Evolutionary conservation across 768 basidiomycete genomes (phyloP), one percentile per base, ranked within the genome.

Genomic region (Suillus hirtellus): DNA sequence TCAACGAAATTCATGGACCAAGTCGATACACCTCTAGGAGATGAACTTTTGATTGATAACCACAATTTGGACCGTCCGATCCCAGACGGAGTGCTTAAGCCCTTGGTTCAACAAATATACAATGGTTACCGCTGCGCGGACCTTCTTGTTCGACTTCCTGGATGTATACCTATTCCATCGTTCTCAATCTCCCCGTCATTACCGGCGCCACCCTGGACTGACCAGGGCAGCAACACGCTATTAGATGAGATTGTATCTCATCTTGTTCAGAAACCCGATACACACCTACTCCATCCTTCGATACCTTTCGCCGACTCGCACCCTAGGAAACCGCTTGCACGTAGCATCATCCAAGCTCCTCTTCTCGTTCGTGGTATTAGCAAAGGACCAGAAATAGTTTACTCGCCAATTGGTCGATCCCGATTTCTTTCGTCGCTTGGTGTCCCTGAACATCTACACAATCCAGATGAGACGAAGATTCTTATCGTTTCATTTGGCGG

Each of bases 401-500:
- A 89, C 72, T 84, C 84, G 1, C 66, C 72, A 0, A 71, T 76
- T 59, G 88, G 88, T 15, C 82, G 89, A n/a, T 69, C 78, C 12
- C 71, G 70, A 7, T 72, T 92, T n/a, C 81, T 92, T 4, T 65
- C 71, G 2, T 80, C 81, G 1, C 80, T 90, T 49, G 89, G 89
- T 24, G 75, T 93, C 0, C 89, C 90, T 0, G 58, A 61, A 12
- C 67, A 82, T 19, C 71, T 80, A 7, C 84, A 87, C 42, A 79
- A 86, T 63, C 73, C 79, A 0, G 63, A 66, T 5, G 73, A 66
- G 24, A 86, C 84, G 3, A 89, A 85, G 68, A 83, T 93, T 47
- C 80, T 93, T 34, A 77, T 93, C 34, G 89, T 93, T 8, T 92
- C 90, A 1, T 93, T 93, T 69, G 91, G 91, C 17, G 91, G 91